Evolutionary conservation across 1,139 yeast genomes (phyloP).

Genomic region (Candida dubliniensis): DNA sequence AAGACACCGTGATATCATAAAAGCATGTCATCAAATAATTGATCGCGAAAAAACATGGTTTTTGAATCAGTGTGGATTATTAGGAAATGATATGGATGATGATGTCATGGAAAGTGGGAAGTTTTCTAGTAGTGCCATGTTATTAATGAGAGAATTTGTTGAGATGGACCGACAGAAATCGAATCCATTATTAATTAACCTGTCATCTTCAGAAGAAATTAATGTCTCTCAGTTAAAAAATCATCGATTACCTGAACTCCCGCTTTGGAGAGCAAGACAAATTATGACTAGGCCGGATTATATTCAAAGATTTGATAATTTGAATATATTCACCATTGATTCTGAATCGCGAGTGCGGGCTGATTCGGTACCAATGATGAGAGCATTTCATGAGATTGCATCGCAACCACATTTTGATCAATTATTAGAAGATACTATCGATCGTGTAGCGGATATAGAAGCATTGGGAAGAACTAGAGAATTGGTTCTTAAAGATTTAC

Average conservation of each 20-base stretch:
- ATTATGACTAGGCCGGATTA: constrained; percentile 84
- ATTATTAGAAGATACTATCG: constrained; percentile 66
- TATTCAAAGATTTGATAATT: constrained; percentile 70
- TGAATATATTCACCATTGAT: constrained; percentile 78
- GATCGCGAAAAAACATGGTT: constrained; percentile 87
- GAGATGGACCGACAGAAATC: constrained; percentile 55
- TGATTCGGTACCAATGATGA: constrained; percentile 86
- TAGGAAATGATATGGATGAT: constrained; percentile 81
- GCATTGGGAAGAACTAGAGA: constrained; percentile 80
- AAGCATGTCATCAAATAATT: constrained; percentile 68
- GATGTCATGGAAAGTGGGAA: constrained; percentile 88
- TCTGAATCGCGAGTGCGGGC: constrained; percentile 74
- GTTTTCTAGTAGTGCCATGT: constrained; percentile 75
- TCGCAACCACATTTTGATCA: constrained; percentile 70
- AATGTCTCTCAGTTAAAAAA: constrained; percentile 14
- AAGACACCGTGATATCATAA: constrained; percentile 57
- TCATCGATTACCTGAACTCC: constrained; percentile 68
- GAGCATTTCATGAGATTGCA: constrained; percentile 80
- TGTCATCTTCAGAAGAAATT: too few species aligned
- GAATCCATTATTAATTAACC: constrained; percentile 27
- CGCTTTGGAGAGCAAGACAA: constrained; percentile 82
- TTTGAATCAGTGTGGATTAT: constrained; percentile 74
- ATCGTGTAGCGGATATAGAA: constrained; percentile 74
- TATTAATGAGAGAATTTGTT: constrained; percentile 70
- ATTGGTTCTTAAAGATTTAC: constrained; percentile 69